These are phyloP conservation scores for Mortierella antarctica DNA, from an alignment of 192 early-diverging fungal genomes.

Conservation along the genomic window DNA sequence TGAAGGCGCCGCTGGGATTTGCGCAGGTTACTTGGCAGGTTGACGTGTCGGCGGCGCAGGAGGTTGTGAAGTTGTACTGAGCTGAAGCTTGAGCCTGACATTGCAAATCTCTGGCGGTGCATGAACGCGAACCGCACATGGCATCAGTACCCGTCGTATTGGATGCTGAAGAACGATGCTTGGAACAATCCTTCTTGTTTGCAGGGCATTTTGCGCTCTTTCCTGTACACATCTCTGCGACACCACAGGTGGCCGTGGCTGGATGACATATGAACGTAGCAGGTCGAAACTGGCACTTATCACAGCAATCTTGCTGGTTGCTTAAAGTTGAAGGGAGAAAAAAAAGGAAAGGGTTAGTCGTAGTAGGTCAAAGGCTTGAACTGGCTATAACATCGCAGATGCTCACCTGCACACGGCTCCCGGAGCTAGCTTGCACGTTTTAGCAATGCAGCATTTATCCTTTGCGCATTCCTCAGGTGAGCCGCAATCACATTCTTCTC, in stretches of 20 bases:
- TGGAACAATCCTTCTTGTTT: conserved; percentile 33
- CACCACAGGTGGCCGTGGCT: conserved; percentile 12
- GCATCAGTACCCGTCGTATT: background rate
- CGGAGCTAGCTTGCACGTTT: conserved; percentile 19
- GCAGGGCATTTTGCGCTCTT: conserved; percentile 35
- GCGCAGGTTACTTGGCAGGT: conserved; percentile 30
- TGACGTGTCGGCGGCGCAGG: conserved; percentile 5
- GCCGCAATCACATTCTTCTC: conserved; percentile 42
- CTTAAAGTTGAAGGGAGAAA: conserved; percentile 8
- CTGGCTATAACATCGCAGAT: background rate
- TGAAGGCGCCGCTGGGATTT: background rate
- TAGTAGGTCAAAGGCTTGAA: background rate
- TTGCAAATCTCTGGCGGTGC: conserved; percentile 29
- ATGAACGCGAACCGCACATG: conserved; percentile 21
- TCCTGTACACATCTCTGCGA: conserved; percentile 25
- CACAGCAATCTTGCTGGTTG: conserved; percentile 37
- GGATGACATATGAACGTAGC: conserved; percentile 28
- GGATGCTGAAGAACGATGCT: conserved; percentile 1
- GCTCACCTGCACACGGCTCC: conserved; percentile 37
- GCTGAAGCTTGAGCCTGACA: conserved; percentile 21
- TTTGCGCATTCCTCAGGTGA: conserved; percentile 31
- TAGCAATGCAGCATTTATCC: conserved; percentile 36
- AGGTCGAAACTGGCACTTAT: conserved; percentile 33
- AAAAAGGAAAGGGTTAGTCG: background rate
- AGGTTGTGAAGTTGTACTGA: background rate